Base-by-base conservation (phyloP, 2,329 filamentous ascomycete species). In the Calonectria pteridis region DNA sequence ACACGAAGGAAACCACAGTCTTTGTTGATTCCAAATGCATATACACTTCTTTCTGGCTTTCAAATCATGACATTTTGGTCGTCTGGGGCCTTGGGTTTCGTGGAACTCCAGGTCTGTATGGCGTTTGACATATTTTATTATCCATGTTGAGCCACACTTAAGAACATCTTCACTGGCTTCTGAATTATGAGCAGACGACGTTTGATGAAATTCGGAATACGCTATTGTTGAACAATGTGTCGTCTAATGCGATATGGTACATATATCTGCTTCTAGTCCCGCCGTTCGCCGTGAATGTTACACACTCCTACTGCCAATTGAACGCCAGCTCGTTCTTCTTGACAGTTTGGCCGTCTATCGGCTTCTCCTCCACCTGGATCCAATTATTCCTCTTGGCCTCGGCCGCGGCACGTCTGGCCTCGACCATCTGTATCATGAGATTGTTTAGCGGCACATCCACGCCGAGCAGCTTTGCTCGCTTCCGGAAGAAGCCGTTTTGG, bases 401-500 rank as follows among this genome's bases (percentile, higher is more conserved):
- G 18, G 83, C 79, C 33, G 83, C 78, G 40, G 79, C 77, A 9
- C 89, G 85, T 86, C 94, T 96, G 29, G 92, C 94, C 81, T 94
- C 92, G 63, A 98, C 92, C 85, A 95, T 85, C 67, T 92, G 87
- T 83, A 93, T 86, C 51, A 97, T 86, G 87, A 94, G 89, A 78
- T 93, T 92, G 81, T 98, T 97, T 74, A 93, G 87, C 14, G 91
- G 90, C 79, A 92, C 92, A 65, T 90, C 87, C n/a, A 98, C 87
- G 1, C 94, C 94, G 73, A 96, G 80, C 81, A 94, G 90, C 78
- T 91, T 89, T 0, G 94, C 97, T 50, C 93, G 90, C 65, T 87
- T 89, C 37, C 97, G 88, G 73, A 99, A 93, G 85, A 96, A 99
- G 0, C 96, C 96, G 82, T 97, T 98, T 77, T 96, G 90, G 80